phyloP scores from a whole-genome alignment of 2,329 filamentous ascomycete genomes.

The Penicillium sp. region DNA sequence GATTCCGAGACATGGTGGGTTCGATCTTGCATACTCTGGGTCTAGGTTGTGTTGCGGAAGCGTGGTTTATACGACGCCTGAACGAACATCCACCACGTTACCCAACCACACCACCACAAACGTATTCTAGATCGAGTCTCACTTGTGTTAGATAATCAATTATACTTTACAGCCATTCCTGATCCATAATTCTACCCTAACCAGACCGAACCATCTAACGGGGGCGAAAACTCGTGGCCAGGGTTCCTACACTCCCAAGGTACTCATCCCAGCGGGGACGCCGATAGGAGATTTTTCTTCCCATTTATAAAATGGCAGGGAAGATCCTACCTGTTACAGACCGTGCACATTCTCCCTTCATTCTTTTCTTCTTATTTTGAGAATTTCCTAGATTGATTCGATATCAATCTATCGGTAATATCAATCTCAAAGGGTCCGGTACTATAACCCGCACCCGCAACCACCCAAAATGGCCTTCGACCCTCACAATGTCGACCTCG shows the following conservation, averaged over 20 bases:
- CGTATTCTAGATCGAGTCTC: not conserved
- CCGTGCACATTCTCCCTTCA: not conserved
- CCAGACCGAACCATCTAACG: not conserved
- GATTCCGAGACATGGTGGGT: not conserved
- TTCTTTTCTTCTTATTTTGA: not conserved
- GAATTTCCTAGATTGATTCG: not conserved
- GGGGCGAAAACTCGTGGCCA: slow-evolving; percentile 8
- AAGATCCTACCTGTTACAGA: not conserved
- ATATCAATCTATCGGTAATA: not conserved
- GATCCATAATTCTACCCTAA: not conserved
- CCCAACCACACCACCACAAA: not conserved
- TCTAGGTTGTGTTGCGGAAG: not conserved
- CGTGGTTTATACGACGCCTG: not conserved
- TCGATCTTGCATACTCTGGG: not conserved
- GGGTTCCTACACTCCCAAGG: slow-evolving; percentile 14
- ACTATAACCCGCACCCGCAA: not conserved
- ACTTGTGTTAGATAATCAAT: not conserved
- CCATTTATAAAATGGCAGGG: slow-evolving; percentile 15
- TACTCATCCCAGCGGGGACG: slow-evolving; percentile 8
- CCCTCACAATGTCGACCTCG: slow-evolving; percentile 46
- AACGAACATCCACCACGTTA: not conserved
- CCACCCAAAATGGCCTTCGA: slow-evolving; percentile 31
- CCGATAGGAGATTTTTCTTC: slow-evolving; percentile 2
- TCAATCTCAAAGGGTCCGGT: not conserved
- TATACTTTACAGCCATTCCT: not conserved